These are phyloP conservation scores for Hura crepitans DNA, from an alignment of 441 rosid species.

Conservation along the genomic window DNA sequence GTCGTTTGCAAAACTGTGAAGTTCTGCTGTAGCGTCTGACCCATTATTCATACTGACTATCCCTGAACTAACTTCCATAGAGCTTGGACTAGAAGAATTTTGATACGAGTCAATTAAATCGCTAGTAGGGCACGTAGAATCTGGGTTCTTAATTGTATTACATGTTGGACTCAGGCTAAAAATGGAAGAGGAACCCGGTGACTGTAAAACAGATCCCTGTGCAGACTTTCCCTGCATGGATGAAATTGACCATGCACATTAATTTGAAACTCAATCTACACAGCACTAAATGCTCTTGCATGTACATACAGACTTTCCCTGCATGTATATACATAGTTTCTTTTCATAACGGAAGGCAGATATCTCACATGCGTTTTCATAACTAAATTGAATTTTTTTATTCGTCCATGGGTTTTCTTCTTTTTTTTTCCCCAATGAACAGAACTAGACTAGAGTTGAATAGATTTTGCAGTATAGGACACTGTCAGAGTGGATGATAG, in stretches of 20 bases:
- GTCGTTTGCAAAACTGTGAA: slow-evolving; percentile 29
- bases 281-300: not conserved
- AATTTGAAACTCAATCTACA: slow-evolving; percentile 7
- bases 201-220: slow-evolving; percentile 39
- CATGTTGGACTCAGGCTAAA: slow-evolving; percentile 42
- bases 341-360: too few relatives aligned
- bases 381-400: not conserved
- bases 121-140: slow-evolving; percentile 38
- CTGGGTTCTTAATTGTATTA: slow-evolving; percentile 40
- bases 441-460: not conserved
- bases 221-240: slow-evolving; percentile 49
- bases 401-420: not conserved
- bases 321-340: too few relatives aligned
- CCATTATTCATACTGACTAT: slow-evolving; percentile 29
- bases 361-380: too few relatives aligned
- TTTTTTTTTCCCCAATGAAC: not conserved
- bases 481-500: not conserved
- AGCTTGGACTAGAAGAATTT: slow-evolving; percentile 48
- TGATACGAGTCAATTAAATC: slow-evolving; percentile 39
- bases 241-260: slow-evolving; percentile 22
- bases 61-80: slow-evolving; percentile 59
- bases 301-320: too few relatives aligned
- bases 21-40: slow-evolving; percentile 32
- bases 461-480: not conserved
- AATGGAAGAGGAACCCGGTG: slow-evolving; percentile 42